Base-by-base conservation (phyloP, 148 eudicot species). In the Camellia lanceoleosa region DNA sequence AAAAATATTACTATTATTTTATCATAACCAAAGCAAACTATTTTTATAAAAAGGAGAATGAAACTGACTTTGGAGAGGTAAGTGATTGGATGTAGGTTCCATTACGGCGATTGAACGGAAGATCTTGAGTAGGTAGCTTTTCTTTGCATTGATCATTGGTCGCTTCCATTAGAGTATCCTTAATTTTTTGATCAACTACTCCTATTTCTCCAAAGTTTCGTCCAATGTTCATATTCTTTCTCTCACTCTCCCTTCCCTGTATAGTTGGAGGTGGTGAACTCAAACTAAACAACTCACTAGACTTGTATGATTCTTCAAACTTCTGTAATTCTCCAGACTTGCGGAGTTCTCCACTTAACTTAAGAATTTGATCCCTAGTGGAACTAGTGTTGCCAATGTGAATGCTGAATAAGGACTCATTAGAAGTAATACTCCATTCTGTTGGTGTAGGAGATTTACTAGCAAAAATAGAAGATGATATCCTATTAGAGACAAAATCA, bases 331-430 rank as follows among this genome's bases (percentile, higher is more conserved):
- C 78, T 75, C 41, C 68, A 42, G 66, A 19, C 55, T 19, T 75
- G 52, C 44, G 68, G 78, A 43, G 54, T 44, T 75, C 67, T 61
- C 54, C 55, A 19, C 9, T 74, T 15, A 8, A 42, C 77, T 13
- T 74, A 52, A 20, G 42, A 51, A 47, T 61, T 23, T 43, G 20
- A 56, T 73, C 76, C 76, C 23, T 73, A 4, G 76, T 30, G 2
- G 43, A 42, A 44, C 78, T 61, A n/a, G 43, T 75, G 67, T 75
- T 75, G 41, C 67, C 78, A 44, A 75, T 61, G 0, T 9, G 52
- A 75, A 75, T 42, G 78, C 78, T 75, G 68, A 75, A 75, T 61
- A 75, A 42, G 0, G 78, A 75, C 18, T 75, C 78, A 75, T 60
- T 75, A 15, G 78, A 75, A 75, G 41, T 18, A 42, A 61, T 11